Conservation (phyloP, 345 rosid species). For the Eucalyptus tenuipes region DNA sequence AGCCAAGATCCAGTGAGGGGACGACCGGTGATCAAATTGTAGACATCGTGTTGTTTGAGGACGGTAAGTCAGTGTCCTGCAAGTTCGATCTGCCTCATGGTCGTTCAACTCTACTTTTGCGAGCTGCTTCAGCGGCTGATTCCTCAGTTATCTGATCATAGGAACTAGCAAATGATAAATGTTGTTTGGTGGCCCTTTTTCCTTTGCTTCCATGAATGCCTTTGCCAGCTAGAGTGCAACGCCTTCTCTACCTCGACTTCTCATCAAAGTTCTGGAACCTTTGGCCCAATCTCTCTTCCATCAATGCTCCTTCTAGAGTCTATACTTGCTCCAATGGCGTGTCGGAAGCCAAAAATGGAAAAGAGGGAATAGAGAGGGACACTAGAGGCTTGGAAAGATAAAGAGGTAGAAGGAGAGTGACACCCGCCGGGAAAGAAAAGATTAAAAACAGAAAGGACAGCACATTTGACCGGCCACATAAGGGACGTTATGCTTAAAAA, state of each 20-base stretch:
- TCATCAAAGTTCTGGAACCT: neutral
- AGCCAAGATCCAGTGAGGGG: too few relatives aligned
- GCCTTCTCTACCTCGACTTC: too few relatives aligned
- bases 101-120: neutral
- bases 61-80: fast-evolving
- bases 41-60: neutral
- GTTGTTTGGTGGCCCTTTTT: neutral
- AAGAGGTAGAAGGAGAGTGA: too few relatives aligned
- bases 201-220: neutral
- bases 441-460: too few relatives aligned
- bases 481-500: too few relatives aligned
- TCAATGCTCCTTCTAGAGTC: neutral
- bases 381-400: too few relatives aligned
- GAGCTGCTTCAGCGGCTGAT: neutral
- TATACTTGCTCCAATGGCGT: neutral
- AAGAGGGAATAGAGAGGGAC: too few relatives aligned
- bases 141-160: neutral
- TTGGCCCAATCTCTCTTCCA: neutral
- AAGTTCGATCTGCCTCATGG: neutral
- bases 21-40: neutral
- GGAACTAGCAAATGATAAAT: neutral
- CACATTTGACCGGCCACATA: too few relatives aligned
- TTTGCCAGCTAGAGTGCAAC: neutral
- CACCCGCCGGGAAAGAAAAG: too few relatives aligned
- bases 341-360: neutral